These are phyloP conservation scores for Trametes pubescens DNA, from an alignment of 1,284 basidiomycete species.

Conservation along the genomic window DNA sequence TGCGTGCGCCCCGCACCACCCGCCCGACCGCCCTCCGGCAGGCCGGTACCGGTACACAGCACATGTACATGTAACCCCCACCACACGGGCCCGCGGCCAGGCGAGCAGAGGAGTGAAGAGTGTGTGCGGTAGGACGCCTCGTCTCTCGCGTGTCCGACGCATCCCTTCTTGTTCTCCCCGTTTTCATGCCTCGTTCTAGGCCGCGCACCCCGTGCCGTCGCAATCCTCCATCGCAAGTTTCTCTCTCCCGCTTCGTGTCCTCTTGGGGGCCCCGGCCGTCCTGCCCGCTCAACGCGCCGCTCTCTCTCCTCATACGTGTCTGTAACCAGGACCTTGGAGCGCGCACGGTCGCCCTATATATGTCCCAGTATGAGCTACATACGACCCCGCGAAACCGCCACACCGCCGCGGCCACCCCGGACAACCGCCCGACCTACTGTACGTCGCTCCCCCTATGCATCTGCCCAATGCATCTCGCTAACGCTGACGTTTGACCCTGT, in stretches of 20 bases:
- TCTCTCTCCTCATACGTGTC: neutral
- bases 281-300: neutral
- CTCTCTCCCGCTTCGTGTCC: neutral
- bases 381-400: neutral
- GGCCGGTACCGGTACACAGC: too few species aligned
- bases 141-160: conserved; percentile 3
- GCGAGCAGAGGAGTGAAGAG: neutral
- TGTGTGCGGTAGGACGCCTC: conserved; percentile 11
- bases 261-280: neutral
- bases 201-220: conserved; percentile 6
- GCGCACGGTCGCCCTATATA: neutral
- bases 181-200: neutral
- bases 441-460: neutral
- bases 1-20: neutral
- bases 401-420: neutral
- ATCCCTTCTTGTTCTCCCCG: neutral
- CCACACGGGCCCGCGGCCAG: neutral
- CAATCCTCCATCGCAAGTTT: conserved; percentile 17
- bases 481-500: neutral
- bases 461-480: neutral
- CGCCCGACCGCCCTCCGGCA: neutral
- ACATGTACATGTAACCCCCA: neutral
- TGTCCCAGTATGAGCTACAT: neutral
- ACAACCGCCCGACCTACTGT: neutral
- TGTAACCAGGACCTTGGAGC: neutral